phyloP scores from a whole-genome alignment of 2,329 filamentous ascomycete genomes.

The Lachnellula willkommii region DNA sequence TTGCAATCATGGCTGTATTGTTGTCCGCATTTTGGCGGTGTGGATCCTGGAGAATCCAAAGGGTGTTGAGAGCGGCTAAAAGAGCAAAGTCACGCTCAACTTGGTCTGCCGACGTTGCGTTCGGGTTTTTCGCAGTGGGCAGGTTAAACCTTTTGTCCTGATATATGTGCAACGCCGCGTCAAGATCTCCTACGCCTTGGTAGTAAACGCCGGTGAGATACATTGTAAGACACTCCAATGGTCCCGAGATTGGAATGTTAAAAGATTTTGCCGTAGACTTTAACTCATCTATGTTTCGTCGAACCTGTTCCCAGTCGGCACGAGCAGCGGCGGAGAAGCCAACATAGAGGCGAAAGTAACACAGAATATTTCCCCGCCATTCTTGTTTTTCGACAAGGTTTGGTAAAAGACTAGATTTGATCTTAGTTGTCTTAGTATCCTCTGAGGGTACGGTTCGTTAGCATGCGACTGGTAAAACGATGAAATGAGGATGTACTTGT shows the following conservation, averaged over 20 bases:
- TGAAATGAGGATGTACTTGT: conserved; percentile 17
- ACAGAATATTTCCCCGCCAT: conserved; percentile 29
- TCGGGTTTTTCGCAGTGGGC: conserved; percentile 31
- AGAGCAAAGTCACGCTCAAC: conserved; percentile 60
- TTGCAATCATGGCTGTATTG: conserved; percentile 57
- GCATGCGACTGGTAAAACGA: not conserved
- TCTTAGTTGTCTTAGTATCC: conserved; percentile 9
- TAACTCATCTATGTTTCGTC: conserved; percentile 22
- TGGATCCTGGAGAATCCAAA: conserved; percentile 67
- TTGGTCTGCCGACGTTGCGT: conserved; percentile 38
- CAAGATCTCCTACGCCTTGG: conserved; percentile 70
- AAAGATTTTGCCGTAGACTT: conserved; percentile 18
- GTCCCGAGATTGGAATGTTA: conserved; percentile 20
- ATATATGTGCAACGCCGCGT: conserved; percentile 63
- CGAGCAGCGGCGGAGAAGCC: conserved; percentile 28
- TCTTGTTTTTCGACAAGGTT: conserved; percentile 22
- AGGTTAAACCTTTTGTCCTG: conserved; percentile 55
- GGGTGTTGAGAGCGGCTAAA: conserved; percentile 60
- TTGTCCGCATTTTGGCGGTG: conserved; percentile 51
- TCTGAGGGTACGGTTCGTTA: conserved; percentile 7
- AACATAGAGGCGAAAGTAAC: conserved; percentile 30
- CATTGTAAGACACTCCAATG: conserved; percentile 22
- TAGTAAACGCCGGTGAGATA: conserved; percentile 73
- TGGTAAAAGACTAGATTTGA: conserved; percentile 27
- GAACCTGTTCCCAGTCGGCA: conserved; percentile 27